Evolutionary conservation across 371 early-diverging fungal species (phyloP).

Genomic region (Circinella umbellata): DNA sequence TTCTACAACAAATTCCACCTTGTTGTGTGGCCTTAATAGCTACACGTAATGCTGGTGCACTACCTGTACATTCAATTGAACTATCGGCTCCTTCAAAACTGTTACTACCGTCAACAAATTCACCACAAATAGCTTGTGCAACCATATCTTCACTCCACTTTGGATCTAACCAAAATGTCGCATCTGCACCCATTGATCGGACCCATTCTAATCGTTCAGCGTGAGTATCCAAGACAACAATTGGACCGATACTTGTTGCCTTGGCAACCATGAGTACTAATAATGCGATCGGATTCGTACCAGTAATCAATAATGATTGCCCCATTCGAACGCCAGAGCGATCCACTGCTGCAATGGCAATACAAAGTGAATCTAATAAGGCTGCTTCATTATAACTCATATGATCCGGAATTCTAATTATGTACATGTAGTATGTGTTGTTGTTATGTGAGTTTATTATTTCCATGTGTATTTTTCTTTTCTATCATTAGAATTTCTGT

Average conservation of each 20-base stretch:
- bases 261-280: conserved; percentile 13
- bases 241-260: conserved; percentile 14
- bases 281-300: conserved; percentile 1
- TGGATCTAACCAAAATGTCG: not conserved
- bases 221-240: conserved; percentile 5
- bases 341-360: conserved; percentile 17
- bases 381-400: conserved; percentile 16
- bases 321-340: conserved; percentile 10
- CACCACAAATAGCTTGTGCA: conserved; percentile 10
- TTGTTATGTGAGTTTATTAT: not conserved
- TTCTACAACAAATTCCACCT: conserved; percentile 15
- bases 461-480: no score
- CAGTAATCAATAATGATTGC: conserved; percentile 14
- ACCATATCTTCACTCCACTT: conserved; percentile 4
- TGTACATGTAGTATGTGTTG: not conserved
- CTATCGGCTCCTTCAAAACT: conserved; percentile 1
- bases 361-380: conserved; percentile 14
- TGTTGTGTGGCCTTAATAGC: conserved; percentile 7
- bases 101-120: not conserved
- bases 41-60: conserved; percentile 5
- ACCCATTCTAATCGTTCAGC: not conserved
- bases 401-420: conserved; percentile 7
- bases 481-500: no score
- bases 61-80: conserved; percentile 12
- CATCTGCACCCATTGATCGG: conserved; percentile 9